A percentile compares a stretch with the other conserved stretches of the same genome.
These are phyloP conservation scores for Lepidopterella palustris DNA, from an alignment of 495 filamentous ascomycete genomes.

Conservation along the genomic window DNA sequence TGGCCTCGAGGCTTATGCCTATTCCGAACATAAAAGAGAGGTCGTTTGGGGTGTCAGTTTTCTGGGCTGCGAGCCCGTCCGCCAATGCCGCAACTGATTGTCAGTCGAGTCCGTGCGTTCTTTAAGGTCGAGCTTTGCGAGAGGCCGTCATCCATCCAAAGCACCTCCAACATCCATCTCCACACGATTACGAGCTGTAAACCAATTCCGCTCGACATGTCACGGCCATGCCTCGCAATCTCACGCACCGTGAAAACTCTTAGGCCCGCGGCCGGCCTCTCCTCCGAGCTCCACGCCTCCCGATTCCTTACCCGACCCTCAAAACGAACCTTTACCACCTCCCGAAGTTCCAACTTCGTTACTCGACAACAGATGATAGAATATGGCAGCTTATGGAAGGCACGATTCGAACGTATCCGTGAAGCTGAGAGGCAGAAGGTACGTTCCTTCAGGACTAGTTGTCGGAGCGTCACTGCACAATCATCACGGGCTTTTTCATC, in stretches of 20 bases:
- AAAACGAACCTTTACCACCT: not conserved
- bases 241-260: not conserved
- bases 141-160: not conserved
- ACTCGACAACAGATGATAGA: not conserved
- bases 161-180: not conserved
- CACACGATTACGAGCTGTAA: not conserved
- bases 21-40: too few species aligned
- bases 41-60: not conserved
- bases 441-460: not conserved
- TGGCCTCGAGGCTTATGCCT: too few species aligned
- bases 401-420: too few species aligned
- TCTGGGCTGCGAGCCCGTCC: not conserved
- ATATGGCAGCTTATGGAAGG: not conserved
- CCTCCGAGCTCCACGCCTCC: not conserved
- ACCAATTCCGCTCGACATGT: not conserved
- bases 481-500: not conserved
- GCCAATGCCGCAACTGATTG: not conserved
- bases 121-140: not conserved
- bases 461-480: not conserved
- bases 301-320: not conserved
- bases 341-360: not conserved
- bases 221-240: not conserved
- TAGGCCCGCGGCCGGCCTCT: not conserved
- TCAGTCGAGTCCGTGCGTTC: not conserved
- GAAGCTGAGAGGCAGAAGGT: not conserved